Evolutionary conservation across 2,329 filamentous ascomycete species (phyloP).

Genomic region (Meredithiella fracta): DNA sequence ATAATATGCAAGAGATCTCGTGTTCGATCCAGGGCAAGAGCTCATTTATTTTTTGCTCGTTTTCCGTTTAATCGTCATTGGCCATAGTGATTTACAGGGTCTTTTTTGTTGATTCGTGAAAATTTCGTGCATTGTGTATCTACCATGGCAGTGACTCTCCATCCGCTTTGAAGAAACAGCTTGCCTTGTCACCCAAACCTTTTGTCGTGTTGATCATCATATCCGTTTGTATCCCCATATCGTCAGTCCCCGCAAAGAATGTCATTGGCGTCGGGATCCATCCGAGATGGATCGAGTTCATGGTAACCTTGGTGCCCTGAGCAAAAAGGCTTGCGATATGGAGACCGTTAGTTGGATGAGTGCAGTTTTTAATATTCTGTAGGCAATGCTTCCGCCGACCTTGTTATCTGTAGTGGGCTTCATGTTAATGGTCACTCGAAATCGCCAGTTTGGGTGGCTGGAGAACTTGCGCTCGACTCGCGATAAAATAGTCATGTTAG

Average conservation of each 20-base stretch:
- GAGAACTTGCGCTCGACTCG: not conserved
- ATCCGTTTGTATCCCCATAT: not conserved
- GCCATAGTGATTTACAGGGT: not conserved
- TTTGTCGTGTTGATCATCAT: not conserved
- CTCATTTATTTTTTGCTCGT: not conserved
- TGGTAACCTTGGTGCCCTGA: not conserved
- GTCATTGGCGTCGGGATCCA: not conserved
- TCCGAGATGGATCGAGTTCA: not conserved
- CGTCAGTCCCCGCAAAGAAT: not conserved
- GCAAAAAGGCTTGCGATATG: not conserved
- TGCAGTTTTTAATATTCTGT: not conserved
- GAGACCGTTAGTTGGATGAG: not conserved
- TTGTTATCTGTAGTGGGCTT: not conserved
- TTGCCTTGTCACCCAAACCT: not conserved
- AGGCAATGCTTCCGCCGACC: not conserved
- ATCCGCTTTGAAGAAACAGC: not conserved
- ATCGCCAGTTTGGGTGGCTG: not conserved
- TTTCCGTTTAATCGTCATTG: not conserved
- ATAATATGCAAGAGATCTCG: constrained; percentile 17
- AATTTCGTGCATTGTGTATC: not conserved
- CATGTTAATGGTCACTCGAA: not conserved
- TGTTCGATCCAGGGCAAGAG: constrained; percentile 17
- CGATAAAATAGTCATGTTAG: not conserved
- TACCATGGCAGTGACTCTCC: not conserved
- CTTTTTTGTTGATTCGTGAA: not conserved